phyloP scores from a whole-genome alignment of 176 grass and related monocot species.

The Zizania latifolia region DNA sequence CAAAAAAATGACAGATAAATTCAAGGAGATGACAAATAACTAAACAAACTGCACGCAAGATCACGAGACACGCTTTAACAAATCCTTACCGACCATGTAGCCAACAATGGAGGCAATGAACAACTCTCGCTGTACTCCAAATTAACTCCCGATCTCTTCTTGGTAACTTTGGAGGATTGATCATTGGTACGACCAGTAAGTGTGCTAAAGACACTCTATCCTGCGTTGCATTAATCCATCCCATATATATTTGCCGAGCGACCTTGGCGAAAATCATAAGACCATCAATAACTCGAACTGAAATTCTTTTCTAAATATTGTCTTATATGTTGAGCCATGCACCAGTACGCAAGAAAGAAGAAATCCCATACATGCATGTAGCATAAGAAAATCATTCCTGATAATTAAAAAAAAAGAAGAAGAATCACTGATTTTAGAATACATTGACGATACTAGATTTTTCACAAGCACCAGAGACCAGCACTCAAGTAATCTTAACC shows the following conservation, averaged over 20 bases:
- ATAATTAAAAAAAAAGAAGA: neutral
- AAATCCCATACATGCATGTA: no score
- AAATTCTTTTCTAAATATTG: no score
- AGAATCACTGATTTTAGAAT: neutral
- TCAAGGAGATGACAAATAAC: neutral
- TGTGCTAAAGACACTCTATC: neutral
- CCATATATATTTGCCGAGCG: neutral
- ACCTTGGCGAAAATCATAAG: no score
- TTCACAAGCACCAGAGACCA: no score
- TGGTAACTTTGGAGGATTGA: neutral
- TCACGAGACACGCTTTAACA: neutral
- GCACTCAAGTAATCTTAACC: neutral
- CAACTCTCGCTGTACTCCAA: neutral
- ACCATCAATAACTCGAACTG: no score
- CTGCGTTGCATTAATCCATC: neutral
- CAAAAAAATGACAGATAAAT: neutral
- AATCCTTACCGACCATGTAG: neutral
- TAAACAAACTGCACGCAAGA: neutral
- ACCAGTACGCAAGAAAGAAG: neutral
- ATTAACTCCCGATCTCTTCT: neutral
- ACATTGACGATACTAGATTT: neutral
- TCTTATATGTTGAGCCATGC: neutral
- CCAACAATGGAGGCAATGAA: neutral
- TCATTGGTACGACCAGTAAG: neutral
- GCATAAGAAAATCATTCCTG: neutral